Conservation (phyloP, 2,329 filamentous ascomycete species). For the Hymenoscyphus fraxineus region DNA sequence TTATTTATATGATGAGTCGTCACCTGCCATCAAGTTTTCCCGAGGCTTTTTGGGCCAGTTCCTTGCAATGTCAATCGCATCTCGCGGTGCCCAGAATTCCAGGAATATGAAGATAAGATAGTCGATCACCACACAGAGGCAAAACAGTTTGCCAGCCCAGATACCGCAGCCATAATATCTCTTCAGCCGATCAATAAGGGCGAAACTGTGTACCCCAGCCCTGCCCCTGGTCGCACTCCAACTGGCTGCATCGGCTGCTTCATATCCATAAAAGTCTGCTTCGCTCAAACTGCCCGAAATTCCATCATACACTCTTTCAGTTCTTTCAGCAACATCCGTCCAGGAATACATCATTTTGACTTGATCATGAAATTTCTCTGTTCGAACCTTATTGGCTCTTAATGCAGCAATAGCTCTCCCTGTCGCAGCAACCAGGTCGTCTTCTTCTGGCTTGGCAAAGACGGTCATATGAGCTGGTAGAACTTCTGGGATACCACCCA, state of each 20-base stretch:
- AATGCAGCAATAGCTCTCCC: slow-evolving; percentile 84
- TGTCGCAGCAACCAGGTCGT: slow-evolving; percentile 87
- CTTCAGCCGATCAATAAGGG: slow-evolving; percentile 90
- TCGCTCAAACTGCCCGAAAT: slow-evolving; percentile 84
- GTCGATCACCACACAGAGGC: slow-evolving; percentile 88
- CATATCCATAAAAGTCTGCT: slow-evolving; percentile 82
- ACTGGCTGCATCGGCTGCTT: slow-evolving; percentile 55
- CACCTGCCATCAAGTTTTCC: slow-evolving; percentile 12
- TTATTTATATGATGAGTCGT: slow-evolving; percentile 10
- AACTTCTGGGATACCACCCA: slow-evolving; percentile 95
- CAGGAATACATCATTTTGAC: slow-evolving; percentile 99
- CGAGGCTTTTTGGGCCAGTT: slow-evolving; percentile 82
- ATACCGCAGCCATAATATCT: slow-evolving; percentile 97
- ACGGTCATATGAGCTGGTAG: slow-evolving; percentile 95
- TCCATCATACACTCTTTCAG: slow-evolving; percentile 91
- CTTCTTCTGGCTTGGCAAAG: slow-evolving; percentile 94
- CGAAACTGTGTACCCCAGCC: slow-evolving; percentile 74
- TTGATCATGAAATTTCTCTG: slow-evolving; percentile 92
- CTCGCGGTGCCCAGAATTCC: slow-evolving; percentile 81
- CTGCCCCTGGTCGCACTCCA: slow-evolving; percentile 70
- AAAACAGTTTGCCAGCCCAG: slow-evolving; percentile 97
- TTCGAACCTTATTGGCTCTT: slow-evolving; percentile 80
- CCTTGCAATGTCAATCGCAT: slow-evolving; percentile 81
- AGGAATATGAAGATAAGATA: slow-evolving; percentile 86
- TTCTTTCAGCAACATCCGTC: slow-evolving; percentile 90